A percentile compares a stretch with the other conserved stretches of the same genome.
Conservation (phyloP, 1,139 yeast genomes). For the Diutina sp. region DNA sequence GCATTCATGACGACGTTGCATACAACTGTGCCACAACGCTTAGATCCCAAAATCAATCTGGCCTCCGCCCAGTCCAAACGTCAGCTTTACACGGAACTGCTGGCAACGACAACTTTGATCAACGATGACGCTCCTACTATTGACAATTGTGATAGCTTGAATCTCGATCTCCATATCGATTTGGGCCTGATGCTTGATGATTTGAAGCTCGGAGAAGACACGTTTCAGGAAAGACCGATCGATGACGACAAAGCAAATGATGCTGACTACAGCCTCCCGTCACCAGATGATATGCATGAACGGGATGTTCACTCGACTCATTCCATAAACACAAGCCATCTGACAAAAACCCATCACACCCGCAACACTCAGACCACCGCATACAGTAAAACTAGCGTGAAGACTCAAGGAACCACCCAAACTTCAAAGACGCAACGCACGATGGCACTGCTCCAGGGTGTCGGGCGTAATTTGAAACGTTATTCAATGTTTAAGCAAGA, state of each 20-base stretch:
- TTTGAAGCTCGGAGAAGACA: not conserved
- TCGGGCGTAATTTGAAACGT: not conserved
- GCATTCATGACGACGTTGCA: not conserved
- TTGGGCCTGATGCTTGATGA: conserved; percentile 1
- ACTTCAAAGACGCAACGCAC: not conserved
- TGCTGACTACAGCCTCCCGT: not conserved
- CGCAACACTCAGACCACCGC: not conserved
- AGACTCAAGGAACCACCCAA: not conserved
- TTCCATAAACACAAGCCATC: not conserved
- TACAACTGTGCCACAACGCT: not conserved
- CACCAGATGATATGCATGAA: not conserved
- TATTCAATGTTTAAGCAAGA: not conserved
- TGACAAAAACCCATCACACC: not conserved
- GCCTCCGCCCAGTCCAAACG: not conserved
- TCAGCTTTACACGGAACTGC: not conserved
- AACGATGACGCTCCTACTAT: not conserved
- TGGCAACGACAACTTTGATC: not conserved
- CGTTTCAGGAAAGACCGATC: not conserved
- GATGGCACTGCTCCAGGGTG: not conserved
- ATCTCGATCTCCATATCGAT: not conserved
- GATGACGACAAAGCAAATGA: not conserved
- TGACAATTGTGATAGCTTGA: not conserved
- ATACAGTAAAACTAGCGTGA: not conserved
- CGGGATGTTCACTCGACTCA: not conserved
- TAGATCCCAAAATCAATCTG: not conserved